Base-by-base conservation (phyloP, 257 asterid species). In the Solanum pennellii region DNA sequence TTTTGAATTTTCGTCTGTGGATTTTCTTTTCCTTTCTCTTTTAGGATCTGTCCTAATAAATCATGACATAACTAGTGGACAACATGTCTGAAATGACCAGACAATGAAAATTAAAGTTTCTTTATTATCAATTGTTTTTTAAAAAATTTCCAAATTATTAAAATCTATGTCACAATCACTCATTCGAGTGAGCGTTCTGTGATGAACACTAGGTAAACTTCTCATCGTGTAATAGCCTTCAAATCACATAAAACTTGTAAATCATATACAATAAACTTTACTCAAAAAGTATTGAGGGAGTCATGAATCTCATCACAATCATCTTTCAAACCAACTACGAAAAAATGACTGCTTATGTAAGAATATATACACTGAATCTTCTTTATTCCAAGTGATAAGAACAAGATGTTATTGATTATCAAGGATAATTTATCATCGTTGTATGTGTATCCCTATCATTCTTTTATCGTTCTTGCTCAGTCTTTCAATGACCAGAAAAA, bases 71-170 rank as follows among this genome's bases (percentile, higher is more conserved):
- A 52, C 25, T 83, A 39, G 87, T 89, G 76, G 91, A 37, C 83
- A 85, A 88, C 86, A 62, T 25, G 86, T 83, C 15, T 87, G 77
- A 76, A 87, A 86, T 85, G 90, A 89, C 85, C 82, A 59, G 87
- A 42, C 85, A 83, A 83, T 69, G 83, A 71, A 89, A 85, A 60
- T 25, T 47, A 47, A 80, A 80, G 68, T 86, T 82, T 82, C 44
- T 45, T 37, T 29, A 65, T 75, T 21, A 76, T 41, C 31, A 35
- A 23, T 23, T 86, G 71, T 27, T 86, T 39, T 65, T 25, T 72
- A 5, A 49, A 47, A 14, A 16, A 6, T 1, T 2, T 23, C 11
- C n/a, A 52, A 3, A 52, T 18, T 52, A 18, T 18, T 1, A 23
- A 4, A 52, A 52, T 16, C 23, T 52, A 0, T 16, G 62, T 52